phyloP scores from a whole-genome alignment of 179 eudicot species.

The Monotropa hypopitys region DNA sequence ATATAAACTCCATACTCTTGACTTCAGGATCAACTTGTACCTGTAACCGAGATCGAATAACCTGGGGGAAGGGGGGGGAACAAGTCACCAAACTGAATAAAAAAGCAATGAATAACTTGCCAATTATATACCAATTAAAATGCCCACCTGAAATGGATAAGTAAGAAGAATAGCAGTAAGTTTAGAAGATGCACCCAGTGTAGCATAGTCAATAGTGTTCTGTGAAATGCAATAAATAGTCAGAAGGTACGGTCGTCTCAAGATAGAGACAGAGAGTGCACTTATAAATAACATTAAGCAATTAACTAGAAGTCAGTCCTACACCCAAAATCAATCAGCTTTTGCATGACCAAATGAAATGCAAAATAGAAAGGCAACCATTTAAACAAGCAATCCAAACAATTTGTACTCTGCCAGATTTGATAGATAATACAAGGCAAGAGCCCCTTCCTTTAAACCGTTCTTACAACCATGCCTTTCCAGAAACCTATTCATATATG shows the following conservation, averaged over 20 bases:
- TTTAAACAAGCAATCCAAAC: not conserved
- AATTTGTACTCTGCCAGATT: not conserved
- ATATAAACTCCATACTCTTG: not conserved
- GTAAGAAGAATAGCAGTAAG: conserved; percentile 73
- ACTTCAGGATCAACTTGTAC: conserved; percentile 24
- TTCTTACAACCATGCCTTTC: not conserved
- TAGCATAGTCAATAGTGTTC: conserved; percentile 76
- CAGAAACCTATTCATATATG: not conserved
- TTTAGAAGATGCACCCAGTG: conserved; percentile 88
- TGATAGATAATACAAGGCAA: not conserved
- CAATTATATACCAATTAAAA: not conserved
- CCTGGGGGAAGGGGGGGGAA: conserved; percentile 62
- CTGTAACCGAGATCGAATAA: conserved; percentile 91
- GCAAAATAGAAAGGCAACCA: not conserved
- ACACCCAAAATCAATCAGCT: not conserved
- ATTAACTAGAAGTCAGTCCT: not conserved
- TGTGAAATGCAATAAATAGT: conserved; percentile 16
- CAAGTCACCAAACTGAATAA: conserved; percentile 1
- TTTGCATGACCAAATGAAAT: not conserved
- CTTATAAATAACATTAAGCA: not conserved
- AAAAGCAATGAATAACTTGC: not conserved
- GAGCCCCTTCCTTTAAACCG: not conserved
- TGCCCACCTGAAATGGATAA: conserved; percentile 80
- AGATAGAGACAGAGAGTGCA: not conserved
- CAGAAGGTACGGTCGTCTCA: not conserved